phyloP scores from a whole-genome alignment of 129 eudicot species.

The Pulicaria dysenterica region DNA sequence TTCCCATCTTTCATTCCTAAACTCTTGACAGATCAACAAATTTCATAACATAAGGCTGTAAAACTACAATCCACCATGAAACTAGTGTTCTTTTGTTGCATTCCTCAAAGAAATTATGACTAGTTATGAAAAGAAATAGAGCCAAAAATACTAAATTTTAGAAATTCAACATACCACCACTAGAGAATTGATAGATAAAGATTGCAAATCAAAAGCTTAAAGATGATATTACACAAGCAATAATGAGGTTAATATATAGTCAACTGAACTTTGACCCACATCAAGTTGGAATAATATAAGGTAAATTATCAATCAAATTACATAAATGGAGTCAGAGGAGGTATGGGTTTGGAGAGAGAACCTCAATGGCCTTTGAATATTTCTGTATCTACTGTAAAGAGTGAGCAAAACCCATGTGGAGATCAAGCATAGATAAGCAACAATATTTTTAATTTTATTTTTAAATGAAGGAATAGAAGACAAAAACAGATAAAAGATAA shows the following conservation, averaged over 20 bases:
- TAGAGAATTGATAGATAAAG: not conserved
- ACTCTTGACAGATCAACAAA: not conserved
- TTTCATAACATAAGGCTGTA: not conserved
- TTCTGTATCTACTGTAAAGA: constrained; percentile 33
- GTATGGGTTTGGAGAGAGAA: constrained; percentile 18
- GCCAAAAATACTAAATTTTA: not conserved
- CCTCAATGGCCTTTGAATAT: constrained; percentile 31
- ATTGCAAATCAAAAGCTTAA: constrained; percentile 27
- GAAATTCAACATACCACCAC: constrained; percentile 24
- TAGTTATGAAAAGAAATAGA: not conserved
- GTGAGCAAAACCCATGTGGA: constrained; percentile 38
- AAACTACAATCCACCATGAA: constrained; percentile 27
- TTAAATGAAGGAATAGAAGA: constrained; percentile 13
- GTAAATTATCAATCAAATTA: not conserved
- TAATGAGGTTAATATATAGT: not conserved
- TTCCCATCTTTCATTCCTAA: constrained; percentile 13
- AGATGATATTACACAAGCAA: constrained; percentile 7
- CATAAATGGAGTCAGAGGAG: not conserved
- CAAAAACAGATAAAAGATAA: constrained; percentile 35
- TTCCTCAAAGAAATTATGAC: not conserved
- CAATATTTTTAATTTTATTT: not conserved
- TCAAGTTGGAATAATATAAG: constrained; percentile 19
- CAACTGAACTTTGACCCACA: constrained; percentile 16
- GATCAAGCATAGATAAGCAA: constrained; percentile 36
- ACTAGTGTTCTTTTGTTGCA: not conserved